These are phyloP conservation scores for Paxillus rubicundulus DNA, from an alignment of 768 basidiomycete species.

Conservation along the genomic window DNA sequence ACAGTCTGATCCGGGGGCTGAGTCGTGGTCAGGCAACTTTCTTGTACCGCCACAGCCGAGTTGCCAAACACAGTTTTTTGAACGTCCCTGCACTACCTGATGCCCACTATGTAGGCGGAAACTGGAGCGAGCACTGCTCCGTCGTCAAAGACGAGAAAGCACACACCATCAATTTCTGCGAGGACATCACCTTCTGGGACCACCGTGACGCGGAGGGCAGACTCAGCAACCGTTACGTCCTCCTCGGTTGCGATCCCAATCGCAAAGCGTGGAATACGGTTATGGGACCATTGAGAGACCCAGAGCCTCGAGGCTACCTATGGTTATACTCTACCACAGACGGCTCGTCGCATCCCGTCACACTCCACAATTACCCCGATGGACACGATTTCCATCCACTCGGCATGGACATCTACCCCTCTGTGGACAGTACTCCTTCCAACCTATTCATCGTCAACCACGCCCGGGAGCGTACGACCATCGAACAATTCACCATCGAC, in stretches of 20 bases:
- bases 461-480: conserved; percentile 53
- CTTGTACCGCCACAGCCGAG: conserved; percentile 43
- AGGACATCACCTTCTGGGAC: conserved; percentile 69
- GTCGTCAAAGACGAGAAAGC: conserved; percentile 35
- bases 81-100: conserved; percentile 42
- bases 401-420: conserved; percentile 59
- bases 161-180: conserved; percentile 47
- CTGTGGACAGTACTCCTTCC: conserved; percentile 44
- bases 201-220: conserved; percentile 39
- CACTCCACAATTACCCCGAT: conserved; percentile 51
- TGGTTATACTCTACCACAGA: conserved; percentile 48
- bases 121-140: conserved; percentile 47
- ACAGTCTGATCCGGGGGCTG: background rate
- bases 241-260: conserved; percentile 41
- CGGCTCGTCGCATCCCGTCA: conserved; percentile 37
- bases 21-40: conserved; percentile 36
- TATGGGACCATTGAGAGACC: conserved; percentile 66
- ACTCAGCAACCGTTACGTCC: conserved; percentile 43
- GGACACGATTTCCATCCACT: conserved; percentile 70
- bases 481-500: conserved; percentile 64
- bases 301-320: conserved; percentile 55
- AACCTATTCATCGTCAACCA: conserved; percentile 71
- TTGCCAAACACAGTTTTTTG: conserved; percentile 43
- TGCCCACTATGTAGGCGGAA: conserved; percentile 51
- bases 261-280: conserved; percentile 71